Evolutionary conservation across 2,329 filamentous ascomycete species (phyloP).

Genomic region (Gaeumannomyces sp.): DNA sequence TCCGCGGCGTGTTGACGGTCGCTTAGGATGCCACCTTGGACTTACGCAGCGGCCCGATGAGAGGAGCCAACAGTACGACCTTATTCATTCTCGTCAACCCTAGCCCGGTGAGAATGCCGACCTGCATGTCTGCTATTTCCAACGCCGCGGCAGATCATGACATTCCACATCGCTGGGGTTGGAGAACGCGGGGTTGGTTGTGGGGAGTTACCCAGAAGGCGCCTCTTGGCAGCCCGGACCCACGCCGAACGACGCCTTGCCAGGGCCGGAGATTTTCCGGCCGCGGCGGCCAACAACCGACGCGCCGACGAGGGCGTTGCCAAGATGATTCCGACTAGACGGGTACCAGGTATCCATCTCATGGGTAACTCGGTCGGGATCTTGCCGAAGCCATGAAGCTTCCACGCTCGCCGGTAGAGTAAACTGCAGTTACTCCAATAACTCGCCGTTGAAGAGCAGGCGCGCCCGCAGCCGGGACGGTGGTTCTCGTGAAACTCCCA

Average conservation of each 20-base stretch:
- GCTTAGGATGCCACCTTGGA: neutral
- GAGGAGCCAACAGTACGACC: too few species aligned
- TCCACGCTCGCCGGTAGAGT: too few species aligned
- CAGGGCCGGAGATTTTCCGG: neutral
- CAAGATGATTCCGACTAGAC: too few species aligned
- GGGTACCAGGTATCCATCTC: too few species aligned
- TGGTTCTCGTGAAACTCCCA: too few species aligned
- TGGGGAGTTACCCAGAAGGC: neutral
- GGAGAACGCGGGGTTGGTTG: neutral
- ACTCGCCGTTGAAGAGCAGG: too few species aligned
- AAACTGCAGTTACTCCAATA: too few species aligned
- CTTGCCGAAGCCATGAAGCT: too few species aligned
- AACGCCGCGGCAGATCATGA: neutral
- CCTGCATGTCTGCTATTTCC: neutral
- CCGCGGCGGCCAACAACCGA: neutral
- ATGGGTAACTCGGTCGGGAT: too few species aligned
- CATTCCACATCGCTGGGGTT: neutral
- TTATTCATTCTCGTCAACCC: neutral
- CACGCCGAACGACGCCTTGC: neutral
- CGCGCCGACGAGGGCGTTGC: too few species aligned
- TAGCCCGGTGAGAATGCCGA: neutral
- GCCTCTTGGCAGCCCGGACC: neutral
- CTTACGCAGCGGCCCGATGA: neutral
- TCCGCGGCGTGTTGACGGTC: too few species aligned
- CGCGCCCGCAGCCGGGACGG: too few species aligned